Percentiles rank a stretch among this genome's conserved stretches.
Evolutionary conservation across 2,329 filamentous ascomycete species (phyloP).

Genomic region (Exserohilum rostratum): DNA sequence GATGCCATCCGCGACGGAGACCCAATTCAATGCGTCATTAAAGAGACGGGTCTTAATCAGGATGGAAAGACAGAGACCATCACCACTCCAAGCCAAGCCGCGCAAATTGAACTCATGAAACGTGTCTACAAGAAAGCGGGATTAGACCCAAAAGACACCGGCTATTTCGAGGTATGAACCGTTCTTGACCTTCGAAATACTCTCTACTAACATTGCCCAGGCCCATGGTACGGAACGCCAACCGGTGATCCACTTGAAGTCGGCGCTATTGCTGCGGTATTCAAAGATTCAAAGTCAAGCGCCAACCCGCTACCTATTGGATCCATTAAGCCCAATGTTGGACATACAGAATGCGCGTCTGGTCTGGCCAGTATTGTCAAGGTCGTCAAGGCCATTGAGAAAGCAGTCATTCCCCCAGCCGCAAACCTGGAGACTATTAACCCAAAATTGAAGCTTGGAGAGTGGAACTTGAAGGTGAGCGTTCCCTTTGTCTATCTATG

Average conservation of each 20-base stretch:
- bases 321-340: slow-evolving; percentile 35
- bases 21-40: slow-evolving; percentile 32
- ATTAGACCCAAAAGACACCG: slow-evolving; percentile 6
- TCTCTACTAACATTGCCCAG: neutral
- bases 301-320: slow-evolving; percentile 1
- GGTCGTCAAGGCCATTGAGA: slow-evolving; percentile 40
- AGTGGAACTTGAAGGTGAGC: slow-evolving; percentile 11
- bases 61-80: slow-evolving; percentile 27
- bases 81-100: slow-evolving; percentile 38
- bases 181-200: neutral
- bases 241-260: neutral
- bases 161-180: slow-evolving; percentile 1
- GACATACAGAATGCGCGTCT: slow-evolving; percentile 27
- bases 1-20: slow-evolving; percentile 34
- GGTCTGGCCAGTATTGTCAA: slow-evolving; percentile 31
- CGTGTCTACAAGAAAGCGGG: neutral
- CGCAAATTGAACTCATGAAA: slow-evolving; percentile 24
- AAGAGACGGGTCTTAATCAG: slow-evolving; percentile 26
- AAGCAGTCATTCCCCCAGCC: slow-evolving; percentile 33
- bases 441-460: slow-evolving; percentile 15
- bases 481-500: neutral
- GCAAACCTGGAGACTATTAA: neutral
- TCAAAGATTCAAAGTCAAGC: neutral
- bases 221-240: slow-evolving; percentile 3
- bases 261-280: neutral